These are phyloP conservation scores for Karstenula rhodostoma DNA, from an alignment of 2,329 filamentous ascomycete genomes.

Conservation along the genomic window DNA sequence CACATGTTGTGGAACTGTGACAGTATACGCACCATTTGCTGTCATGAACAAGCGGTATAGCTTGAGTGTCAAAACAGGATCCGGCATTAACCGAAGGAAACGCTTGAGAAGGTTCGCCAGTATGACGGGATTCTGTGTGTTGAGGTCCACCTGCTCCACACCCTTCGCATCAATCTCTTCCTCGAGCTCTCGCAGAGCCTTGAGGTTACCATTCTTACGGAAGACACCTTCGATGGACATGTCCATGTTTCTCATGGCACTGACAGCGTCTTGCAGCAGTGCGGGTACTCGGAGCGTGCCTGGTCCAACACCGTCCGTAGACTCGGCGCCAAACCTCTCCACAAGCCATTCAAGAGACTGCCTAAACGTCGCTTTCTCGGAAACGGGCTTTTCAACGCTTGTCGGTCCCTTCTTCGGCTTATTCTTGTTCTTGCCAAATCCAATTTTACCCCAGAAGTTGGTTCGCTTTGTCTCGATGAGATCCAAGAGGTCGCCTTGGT, in stretches of 20 bases:
- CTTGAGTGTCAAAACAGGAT: slow-evolving; percentile 94
- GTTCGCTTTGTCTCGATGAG: slow-evolving; percentile 93
- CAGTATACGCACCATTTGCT: slow-evolving; percentile 71
- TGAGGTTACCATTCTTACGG: slow-evolving; percentile 98
- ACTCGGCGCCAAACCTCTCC: slow-evolving; percentile 93
- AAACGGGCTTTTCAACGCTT: slow-evolving; percentile 44
- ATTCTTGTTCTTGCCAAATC: slow-evolving; percentile 86
- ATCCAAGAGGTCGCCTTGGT: slow-evolving; percentile 88
- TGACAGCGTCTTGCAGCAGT: slow-evolving; percentile 93
- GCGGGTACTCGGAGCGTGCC: slow-evolving; percentile 89
- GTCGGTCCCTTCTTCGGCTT: slow-evolving; percentile 79
- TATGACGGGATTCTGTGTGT: slow-evolving; percentile 89
- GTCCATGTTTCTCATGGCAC: slow-evolving; percentile 97
- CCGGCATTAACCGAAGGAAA: slow-evolving; percentile 91
- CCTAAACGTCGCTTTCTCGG: slow-evolving; percentile 84
- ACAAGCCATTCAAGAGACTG: slow-evolving; percentile 88
- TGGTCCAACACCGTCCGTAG: slow-evolving; percentile 95
- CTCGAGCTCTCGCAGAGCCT: slow-evolving; percentile 84
- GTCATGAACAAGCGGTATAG: slow-evolving; percentile 90
- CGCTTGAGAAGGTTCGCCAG: slow-evolving; percentile 93
- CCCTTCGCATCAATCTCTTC: slow-evolving; percentile 87
- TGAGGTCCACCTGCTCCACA: slow-evolving; percentile 84
- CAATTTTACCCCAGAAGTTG: slow-evolving; percentile 98
- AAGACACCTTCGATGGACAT: slow-evolving; percentile 98
- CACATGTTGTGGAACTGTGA: not conserved